These are phyloP conservation scores for Rhododendron williamsianum DNA, from an alignment of 148 eudicot species.

Conservation along the genomic window DNA sequence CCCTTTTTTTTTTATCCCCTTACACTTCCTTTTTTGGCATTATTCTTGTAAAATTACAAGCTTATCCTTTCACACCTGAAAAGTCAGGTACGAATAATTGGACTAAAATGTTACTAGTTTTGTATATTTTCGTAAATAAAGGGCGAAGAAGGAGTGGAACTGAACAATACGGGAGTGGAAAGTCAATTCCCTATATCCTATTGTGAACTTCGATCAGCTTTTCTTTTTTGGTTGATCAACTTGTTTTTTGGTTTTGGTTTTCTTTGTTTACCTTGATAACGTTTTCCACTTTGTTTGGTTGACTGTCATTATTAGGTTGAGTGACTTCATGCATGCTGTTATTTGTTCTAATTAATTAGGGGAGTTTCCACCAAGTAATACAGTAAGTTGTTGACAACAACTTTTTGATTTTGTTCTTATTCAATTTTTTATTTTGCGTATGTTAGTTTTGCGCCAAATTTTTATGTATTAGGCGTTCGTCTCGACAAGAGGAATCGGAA, in stretches of 20 bases:
- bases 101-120: not conserved
- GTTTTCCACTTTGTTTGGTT: not conserved
- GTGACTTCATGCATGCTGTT: constrained; percentile 1
- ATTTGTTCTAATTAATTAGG: not conserved
- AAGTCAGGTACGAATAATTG: not conserved
- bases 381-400: too few species aligned
- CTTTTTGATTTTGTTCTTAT: too few species aligned
- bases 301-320: not conserved
- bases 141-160: too few species aligned
- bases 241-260: not conserved
- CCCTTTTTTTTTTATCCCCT: not conserved
- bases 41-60: not conserved
- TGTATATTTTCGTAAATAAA: too few species aligned
- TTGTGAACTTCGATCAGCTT: not conserved
- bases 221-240: not conserved
- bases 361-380: too few species aligned
- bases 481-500: too few species aligned
- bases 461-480: too few species aligned
- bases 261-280: not conserved
- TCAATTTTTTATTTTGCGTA: too few species aligned
- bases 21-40: not conserved
- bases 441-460: too few species aligned
- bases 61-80: not conserved
- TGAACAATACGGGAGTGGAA: not conserved
- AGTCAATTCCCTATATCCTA: not conserved